Base-by-base conservation (phyloP, 352 stramenopile genomes). In the Pythium chondricola region DNA sequence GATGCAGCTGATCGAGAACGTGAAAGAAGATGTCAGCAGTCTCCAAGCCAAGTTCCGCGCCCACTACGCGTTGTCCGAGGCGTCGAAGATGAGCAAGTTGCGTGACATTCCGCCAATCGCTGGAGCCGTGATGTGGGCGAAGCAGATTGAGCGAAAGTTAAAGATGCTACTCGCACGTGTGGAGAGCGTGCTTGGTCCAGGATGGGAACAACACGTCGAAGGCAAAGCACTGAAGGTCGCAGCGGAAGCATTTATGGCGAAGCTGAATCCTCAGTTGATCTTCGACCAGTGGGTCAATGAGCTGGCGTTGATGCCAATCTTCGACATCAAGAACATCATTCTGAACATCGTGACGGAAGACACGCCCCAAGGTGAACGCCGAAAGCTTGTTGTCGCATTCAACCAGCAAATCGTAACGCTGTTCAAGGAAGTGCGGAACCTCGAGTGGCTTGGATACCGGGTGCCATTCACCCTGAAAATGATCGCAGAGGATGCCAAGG, bases 71-170 rank as follows among this genome's bases (percentile, higher is more conserved):
- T 89, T 96, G n/a, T 99, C 95, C 0, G 83, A 97, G 44, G 94
- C 96, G 13, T 96, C 88, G 22, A 75, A 83, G 20, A 96, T 97
- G 54, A 97, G 92, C 45, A 93, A 93, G 48, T 58, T 99, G 22
- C 83, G 96, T 40, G 97, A 99, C 48, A 97, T 99, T 30, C 97
- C 97, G 17, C 96, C 96, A 20, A 94, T 99, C 30, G 92, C 92
- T 29, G 97, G 95, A 24, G 97, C 98, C 41, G 97, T 99, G 36
- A 91, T 99, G 61, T 99, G 97, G 97, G 96, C 96, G 14, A 97
- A 98, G 59, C 97, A 99, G 71, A 99, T 99, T 71, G 97, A 99
- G 66, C 81, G 95, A n/a, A 98, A 99, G 65, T 68, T 99, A 13
- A 88, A 98, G 67, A 85, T 94, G 49, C 74, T 99, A 5, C 85